These are phyloP conservation scores for Capsicum chinense DNA, from an alignment of 257 asterid species.

Conservation along the genomic window DNA sequence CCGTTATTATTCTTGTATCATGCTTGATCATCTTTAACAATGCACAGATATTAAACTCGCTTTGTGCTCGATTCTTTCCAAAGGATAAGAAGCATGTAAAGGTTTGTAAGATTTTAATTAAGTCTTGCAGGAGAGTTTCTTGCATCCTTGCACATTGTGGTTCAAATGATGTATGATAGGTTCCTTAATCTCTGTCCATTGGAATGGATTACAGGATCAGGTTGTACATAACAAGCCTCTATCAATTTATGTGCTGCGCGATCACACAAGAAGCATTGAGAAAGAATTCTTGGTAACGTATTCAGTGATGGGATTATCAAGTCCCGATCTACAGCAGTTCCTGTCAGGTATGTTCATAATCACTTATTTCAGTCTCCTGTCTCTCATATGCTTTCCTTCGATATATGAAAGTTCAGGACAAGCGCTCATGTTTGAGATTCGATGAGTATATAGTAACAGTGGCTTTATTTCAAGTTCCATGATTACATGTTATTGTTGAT, in stretches of 20 bases:
- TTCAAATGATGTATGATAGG: not conserved
- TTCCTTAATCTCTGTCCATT: not conserved
- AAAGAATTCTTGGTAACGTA: conserved; percentile 26
- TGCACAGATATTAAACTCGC: not conserved
- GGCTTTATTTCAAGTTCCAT: not conserved
- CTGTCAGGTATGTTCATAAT: conserved; percentile 23
- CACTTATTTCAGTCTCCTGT: not conserved
- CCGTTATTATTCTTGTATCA: no score
- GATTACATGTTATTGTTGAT: not conserved
- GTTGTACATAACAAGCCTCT: conserved; percentile 42
- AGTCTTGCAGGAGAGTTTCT: not conserved
- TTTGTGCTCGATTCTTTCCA: not conserved
- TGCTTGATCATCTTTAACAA: not conserved
- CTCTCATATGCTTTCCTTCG: not conserved
- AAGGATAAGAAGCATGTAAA: not conserved
- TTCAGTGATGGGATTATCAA: conserved; percentile 33
- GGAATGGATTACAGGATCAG: conserved; percentile 40
- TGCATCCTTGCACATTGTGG: conserved; percentile 2
- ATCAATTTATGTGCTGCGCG: conserved; percentile 36
- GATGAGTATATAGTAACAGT: not conserved
- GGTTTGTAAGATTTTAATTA: not conserved
- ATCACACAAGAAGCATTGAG: conserved; percentile 36
- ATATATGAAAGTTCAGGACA: not conserved
- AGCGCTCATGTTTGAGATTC: not conserved
- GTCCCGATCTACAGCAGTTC: conserved; percentile 29